Conservation (phyloP, 129 eudicot genomes). For the Flaveria bidentis region DNA sequence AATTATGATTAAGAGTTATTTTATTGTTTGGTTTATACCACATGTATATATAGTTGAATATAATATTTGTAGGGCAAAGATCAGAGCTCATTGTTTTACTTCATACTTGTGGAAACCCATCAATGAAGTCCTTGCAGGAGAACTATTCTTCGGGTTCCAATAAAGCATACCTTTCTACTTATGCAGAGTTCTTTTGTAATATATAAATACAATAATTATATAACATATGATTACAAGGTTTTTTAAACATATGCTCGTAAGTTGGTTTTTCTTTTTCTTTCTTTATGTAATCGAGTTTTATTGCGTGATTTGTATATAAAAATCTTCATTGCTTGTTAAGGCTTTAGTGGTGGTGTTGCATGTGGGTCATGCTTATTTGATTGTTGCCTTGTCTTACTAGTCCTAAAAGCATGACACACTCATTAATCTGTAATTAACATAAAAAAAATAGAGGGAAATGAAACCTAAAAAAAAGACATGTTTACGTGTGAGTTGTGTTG, state of each 20-base stretch:
- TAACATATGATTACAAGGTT: not conserved
- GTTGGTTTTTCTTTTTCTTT: too few species aligned
- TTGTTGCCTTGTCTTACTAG: too few species aligned
- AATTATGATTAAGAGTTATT: not conserved
- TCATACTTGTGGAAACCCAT: constrained; percentile 32
- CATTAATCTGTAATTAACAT: too few species aligned
- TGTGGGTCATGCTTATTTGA: too few species aligned
- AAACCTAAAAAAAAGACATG: too few species aligned
- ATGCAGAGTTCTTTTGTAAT: not conserved
- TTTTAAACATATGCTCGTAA: not conserved
- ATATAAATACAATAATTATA: not conserved
- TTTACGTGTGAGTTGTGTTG: too few species aligned
- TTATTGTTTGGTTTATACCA: not conserved
- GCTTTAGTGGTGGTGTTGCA: too few species aligned
- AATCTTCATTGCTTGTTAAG: too few species aligned
- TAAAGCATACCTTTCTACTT: constrained; percentile 1
- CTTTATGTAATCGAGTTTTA: too few species aligned
- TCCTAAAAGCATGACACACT: too few species aligned
- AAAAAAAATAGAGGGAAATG: too few species aligned
- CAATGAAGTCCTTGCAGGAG: not conserved
- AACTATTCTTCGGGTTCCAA: constrained; percentile 19
- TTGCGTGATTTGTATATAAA: too few species aligned
- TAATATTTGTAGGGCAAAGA: not conserved
- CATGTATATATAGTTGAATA: not conserved
- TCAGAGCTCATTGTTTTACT: constrained; percentile 32